These are phyloP conservation scores for Phytophthora sp. DNA, from an alignment of 352 stramenopile genomes.

Conservation along the genomic window DNA sequence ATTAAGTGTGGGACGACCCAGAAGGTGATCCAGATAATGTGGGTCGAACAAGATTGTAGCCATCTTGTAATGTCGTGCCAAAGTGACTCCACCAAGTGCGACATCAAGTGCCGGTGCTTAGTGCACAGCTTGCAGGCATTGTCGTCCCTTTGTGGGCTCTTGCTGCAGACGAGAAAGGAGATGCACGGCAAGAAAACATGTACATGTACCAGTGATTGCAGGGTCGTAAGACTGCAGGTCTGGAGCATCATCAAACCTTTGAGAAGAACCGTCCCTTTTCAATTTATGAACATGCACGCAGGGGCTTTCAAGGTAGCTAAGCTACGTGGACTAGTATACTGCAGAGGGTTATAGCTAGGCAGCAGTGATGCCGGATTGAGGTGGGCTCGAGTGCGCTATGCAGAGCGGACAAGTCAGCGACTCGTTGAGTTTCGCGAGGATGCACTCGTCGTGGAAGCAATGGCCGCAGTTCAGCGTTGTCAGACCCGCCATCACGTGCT, in stretches of 20 bases:
- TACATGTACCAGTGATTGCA: too few species aligned
- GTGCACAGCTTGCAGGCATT: too few species aligned
- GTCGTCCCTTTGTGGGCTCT: too few species aligned
- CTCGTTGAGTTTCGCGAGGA: slow-evolving; percentile 84
- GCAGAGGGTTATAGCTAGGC: slow-evolving; percentile 6
- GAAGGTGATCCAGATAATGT: neutral
- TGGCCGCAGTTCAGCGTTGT: slow-evolving; percentile 84
- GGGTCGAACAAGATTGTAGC: neutral
- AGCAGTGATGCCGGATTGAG: slow-evolving; percentile 20
- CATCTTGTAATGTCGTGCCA: neutral
- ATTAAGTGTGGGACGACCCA: slow-evolving; percentile 1
- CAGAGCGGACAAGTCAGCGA: slow-evolving; percentile 72
- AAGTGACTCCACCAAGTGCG: neutral
- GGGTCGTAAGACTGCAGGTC: neutral
- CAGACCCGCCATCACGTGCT: slow-evolving; percentile 50
- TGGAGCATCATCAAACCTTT: slow-evolving; percentile 2
- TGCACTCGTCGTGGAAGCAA: slow-evolving; percentile 89
- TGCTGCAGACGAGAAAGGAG: too few species aligned
- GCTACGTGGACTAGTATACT: slow-evolving; percentile 5
- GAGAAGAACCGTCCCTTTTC: slow-evolving; percentile 17
- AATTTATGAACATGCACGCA: slow-evolving; percentile 26
- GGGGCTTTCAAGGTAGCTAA: neutral
- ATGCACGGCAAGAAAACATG: too few species aligned
- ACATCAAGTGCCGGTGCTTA: too few species aligned
- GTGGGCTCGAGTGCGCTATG: slow-evolving; percentile 21